Evolutionary conservation across 2,329 filamentous ascomycete genomes (phyloP), one percentile per base, ranked within the genome.

Genomic region (Pestalotiopsis sp.): DNA sequence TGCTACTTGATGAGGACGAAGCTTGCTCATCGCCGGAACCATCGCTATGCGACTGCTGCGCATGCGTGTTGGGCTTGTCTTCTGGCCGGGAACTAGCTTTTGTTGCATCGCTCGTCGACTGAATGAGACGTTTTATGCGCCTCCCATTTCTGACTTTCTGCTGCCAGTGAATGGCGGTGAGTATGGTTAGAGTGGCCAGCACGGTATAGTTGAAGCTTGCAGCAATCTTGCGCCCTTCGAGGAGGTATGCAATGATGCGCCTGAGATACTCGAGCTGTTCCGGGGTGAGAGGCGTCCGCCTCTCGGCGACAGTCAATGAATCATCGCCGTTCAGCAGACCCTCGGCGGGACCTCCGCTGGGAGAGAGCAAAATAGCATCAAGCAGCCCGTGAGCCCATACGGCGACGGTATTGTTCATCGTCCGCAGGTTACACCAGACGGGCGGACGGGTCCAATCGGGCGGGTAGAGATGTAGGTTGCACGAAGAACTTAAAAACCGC

Each of bases 1-100:
- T 79, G 67, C 77, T 81, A 68, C 78, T 80, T 3, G 78, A 80
- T 12, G 79, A 80, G 1, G 78, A 79, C 1, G 73, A 78, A 5
- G 69, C 66, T 31, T 70, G 68, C 11, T 65, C 67, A 39, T 70
- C 66, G 36, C 65, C 27, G 3, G 36, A 45, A 2, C 7, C n/a
- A 17, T 60, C 52, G 66, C 41, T 13, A 66, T 12, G 17, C 70
- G 70, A 31, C 14, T 57, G 36, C 66, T 36, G 61, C 9, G 17
- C 13, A 52, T 31, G 23, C 6, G 27, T 61, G 49, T 39, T n/a
- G 52, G 38, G 7, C 23, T 36, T 38, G 67, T 58, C 65, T 13
- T 13, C 6, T 11, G 57, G 2, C 31, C 31, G 57, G 6, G 64
- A 39, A 56, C 38, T 59, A 38, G 25, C 38, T n/a, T 59, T 25